Conservation (phyloP, 1,139 yeast species). For the Diutina mesorugosa region DNA sequence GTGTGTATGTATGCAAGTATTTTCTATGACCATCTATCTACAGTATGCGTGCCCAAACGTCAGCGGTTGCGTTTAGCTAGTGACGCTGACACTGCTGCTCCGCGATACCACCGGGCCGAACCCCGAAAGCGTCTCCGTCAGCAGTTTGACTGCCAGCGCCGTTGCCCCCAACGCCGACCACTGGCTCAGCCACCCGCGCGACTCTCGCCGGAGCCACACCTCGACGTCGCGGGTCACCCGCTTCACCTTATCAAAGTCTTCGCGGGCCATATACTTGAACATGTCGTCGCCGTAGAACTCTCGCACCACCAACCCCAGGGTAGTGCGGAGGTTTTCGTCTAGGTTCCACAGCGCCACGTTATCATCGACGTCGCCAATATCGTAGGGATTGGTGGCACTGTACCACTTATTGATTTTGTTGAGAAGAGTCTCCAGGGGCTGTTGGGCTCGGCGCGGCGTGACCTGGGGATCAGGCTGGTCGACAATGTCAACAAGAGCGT, state of each 20-base stretch:
- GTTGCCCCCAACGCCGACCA: not conserved
- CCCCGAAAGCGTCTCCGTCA: not conserved
- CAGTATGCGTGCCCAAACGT: not conserved
- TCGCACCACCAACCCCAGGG: constrained; percentile 6
- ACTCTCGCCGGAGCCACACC: not conserved
- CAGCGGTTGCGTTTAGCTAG: not conserved
- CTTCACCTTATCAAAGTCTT: not conserved
- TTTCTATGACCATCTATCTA: not conserved
- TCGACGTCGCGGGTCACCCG: not conserved
- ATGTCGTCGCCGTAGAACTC: constrained; percentile 25
- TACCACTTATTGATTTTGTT: constrained; percentile 12
- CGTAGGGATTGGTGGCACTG: constrained; percentile 5
- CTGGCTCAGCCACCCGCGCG: not conserved
- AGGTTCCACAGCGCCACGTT: constrained; percentile 35
- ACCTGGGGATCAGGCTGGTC: constrained; percentile 3
- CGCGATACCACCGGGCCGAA: not conserved
- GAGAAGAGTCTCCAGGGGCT: not conserved
- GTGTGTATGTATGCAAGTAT: not conserved
- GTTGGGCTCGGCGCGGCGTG: not conserved
- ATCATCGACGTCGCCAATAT: constrained; percentile 17
- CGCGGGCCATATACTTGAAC: constrained; percentile 12
- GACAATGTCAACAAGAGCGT: constrained; percentile 3
- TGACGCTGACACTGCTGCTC: not conserved
- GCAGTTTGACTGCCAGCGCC: not conserved
- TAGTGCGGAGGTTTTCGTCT: constrained; percentile 18